Conservation (phyloP, 2,329 filamentous ascomycete species). For the Stachybotrys chlorohalonatus region DNA sequence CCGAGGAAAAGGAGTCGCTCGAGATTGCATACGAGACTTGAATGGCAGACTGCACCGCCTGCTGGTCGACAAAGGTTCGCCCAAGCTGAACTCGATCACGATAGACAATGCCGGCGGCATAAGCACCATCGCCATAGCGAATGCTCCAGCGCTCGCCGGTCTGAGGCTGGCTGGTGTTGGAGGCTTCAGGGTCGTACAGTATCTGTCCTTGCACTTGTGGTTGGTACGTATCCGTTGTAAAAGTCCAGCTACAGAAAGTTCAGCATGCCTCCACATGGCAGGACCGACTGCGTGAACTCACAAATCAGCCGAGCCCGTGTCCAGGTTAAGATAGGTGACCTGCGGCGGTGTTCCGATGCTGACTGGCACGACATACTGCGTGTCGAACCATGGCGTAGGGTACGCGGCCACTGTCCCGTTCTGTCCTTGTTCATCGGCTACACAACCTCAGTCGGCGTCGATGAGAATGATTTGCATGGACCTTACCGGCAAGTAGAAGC, state of each 20-base stretch:
- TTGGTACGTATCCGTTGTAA: constrained; percentile 46
- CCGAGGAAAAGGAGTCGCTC: constrained; percentile 22
- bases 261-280: neutral
- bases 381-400: constrained; percentile 32
- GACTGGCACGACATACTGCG: constrained; percentile 53
- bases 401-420: constrained; percentile 14
- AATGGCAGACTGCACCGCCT: constrained; percentile 58
- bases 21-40: constrained; percentile 39
- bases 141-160: constrained; percentile 43
- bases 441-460: neutral
- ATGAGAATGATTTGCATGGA: neutral
- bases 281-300: constrained; percentile 9
- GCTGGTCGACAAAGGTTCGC: constrained; percentile 44
- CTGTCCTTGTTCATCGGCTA: neutral
- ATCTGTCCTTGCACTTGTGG: constrained; percentile 40
- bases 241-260: constrained; percentile 51
- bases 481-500: neutral
- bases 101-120: constrained; percentile 56
- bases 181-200: constrained; percentile 43
- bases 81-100: constrained; percentile 55
- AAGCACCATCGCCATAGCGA: constrained; percentile 55
- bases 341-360: constrained; percentile 49
- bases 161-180: constrained; percentile 33
- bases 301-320: constrained; percentile 51
- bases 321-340: constrained; percentile 57